Evolutionary conservation across 2,329 filamentous ascomycete genomes (phyloP), one percentile per base, ranked within the genome.

Genomic region (Aspergillus transmontanensis): DNA sequence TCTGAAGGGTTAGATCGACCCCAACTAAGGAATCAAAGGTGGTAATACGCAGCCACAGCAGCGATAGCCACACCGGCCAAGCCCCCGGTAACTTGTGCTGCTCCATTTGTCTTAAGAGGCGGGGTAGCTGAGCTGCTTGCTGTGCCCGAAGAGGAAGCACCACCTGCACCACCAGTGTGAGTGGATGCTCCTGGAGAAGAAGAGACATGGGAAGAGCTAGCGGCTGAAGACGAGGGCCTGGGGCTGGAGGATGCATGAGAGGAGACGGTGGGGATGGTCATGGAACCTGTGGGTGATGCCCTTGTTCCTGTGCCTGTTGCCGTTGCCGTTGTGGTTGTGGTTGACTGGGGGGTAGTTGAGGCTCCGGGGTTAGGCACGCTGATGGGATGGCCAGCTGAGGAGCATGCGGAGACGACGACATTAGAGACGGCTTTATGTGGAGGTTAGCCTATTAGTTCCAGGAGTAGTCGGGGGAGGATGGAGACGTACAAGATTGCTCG

Each of bases 401-500:
- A 75, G 69, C 78, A 80, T 59, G 76, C 64, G 0, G 66, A 63
- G 32, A 74, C 68, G 36, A 80, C 78, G 51, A 67, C 67, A 63
- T 71, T 73, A 63, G 76, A 78, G 58, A 79, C 77, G 43, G 73
- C 78, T 80, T 46, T 46, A 51, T 19, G 11, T 19, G 2, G 26
- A 16, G 34, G 4, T 16, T 16, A 7, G 10, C 21, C 30, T 32
- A 28, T 64, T 41, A 63, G 60, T 19, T 53, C 14, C 41, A 2
- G 19, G 14, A 9, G 19, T 36, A 36, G 34, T 34, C 32, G 19
- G 14, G 59, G 26, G 32, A 23, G 12, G 19, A 26, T 26, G 3
- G 1, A 36, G 28, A 71, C 74, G 11, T 72, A 79, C 78, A 66
- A 45, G 71, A 70, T 66, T 80, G 78, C 65, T 82, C 81, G 0